These are phyloP conservation scores for Macrolepiota albuminosa DNA, from an alignment of 768 basidiomycete species.

Conservation along the genomic window DNA sequence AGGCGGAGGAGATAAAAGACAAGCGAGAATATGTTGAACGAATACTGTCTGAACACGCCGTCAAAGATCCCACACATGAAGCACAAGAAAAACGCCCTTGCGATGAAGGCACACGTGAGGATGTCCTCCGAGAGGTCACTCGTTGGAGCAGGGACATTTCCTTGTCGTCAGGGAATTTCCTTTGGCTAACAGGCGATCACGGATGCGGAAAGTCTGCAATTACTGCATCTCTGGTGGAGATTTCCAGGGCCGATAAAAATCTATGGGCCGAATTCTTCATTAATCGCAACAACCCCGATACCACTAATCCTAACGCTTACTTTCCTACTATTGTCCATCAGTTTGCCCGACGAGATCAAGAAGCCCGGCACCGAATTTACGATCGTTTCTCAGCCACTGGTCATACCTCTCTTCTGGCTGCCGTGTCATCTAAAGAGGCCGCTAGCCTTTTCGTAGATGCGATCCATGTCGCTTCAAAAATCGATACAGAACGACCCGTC, in stretches of 20 bases:
- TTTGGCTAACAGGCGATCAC: neutral
- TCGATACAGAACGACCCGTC: conserved; percentile 1
- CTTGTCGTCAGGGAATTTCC: conserved; percentile 3
- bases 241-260: neutral
- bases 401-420: neutral
- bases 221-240: conserved; percentile 6
- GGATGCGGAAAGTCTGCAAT: conserved; percentile 1
- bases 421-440: conserved; percentile 1
- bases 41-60: conserved; percentile 3
- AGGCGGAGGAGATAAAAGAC: conserved; percentile 1
- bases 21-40: conserved; percentile 5
- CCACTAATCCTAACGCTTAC: neutral
- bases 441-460: conserved; percentile 11
- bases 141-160: conserved; percentile 10
- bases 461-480: conserved; percentile 4
- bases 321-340: conserved; percentile 4
- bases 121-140: conserved; percentile 8
- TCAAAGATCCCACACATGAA: conserved; percentile 9
- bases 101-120: conserved; percentile 10
- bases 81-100: conserved; percentile 15
- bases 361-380: conserved; percentile 7
- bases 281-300: neutral
- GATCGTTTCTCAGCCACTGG: conserved; percentile 7
- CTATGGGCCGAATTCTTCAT: neutral
- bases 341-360: conserved; percentile 16